Conservation (phyloP, 371 early-diverging fungal genomes). For the Gilbertella persicaria region DNA sequence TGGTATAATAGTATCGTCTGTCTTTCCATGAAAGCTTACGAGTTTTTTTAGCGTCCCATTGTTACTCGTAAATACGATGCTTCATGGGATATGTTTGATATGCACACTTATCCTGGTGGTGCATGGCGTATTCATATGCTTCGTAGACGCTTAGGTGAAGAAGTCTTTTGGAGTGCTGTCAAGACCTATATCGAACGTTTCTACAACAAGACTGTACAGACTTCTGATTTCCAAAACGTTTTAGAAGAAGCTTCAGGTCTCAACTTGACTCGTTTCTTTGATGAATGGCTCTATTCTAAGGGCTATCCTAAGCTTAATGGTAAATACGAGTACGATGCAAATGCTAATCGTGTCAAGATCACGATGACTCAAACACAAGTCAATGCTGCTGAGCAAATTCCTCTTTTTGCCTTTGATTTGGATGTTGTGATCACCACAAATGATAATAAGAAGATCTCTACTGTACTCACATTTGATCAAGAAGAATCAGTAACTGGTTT, state of each 20-base stretch:
- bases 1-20: conserved; percentile 20
- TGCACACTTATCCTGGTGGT: conserved; percentile 61
- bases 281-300: conserved; percentile 62
- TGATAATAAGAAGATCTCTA: conserved; percentile 21
- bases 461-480: conserved; percentile 33
- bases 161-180: conserved; percentile 56
- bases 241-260: conserved; percentile 54
- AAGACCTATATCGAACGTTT: conserved; percentile 42
- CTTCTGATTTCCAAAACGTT: conserved; percentile 54
- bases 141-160: conserved; percentile 50
- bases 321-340: conserved; percentile 31
- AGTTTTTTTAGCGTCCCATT: conserved; percentile 49
- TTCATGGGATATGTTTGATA: conserved; percentile 59
- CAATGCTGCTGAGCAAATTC: conserved; percentile 34
- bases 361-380: conserved; percentile 56
- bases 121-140: conserved; percentile 60
- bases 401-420: conserved; percentile 51
- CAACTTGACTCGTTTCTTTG: conserved; percentile 62
- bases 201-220: conserved; percentile 46
- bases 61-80: conserved; percentile 54
- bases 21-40: not conserved
- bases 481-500: conserved; percentile 17
- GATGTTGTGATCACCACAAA: conserved; percentile 51
- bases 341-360: conserved; percentile 30
- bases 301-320: conserved; percentile 59